A percentile compares a stretch with the other conserved stretches of the same genome.
Conservation (phyloP, 306 rosid genomes). For the Castanea mollissima region DNA sequence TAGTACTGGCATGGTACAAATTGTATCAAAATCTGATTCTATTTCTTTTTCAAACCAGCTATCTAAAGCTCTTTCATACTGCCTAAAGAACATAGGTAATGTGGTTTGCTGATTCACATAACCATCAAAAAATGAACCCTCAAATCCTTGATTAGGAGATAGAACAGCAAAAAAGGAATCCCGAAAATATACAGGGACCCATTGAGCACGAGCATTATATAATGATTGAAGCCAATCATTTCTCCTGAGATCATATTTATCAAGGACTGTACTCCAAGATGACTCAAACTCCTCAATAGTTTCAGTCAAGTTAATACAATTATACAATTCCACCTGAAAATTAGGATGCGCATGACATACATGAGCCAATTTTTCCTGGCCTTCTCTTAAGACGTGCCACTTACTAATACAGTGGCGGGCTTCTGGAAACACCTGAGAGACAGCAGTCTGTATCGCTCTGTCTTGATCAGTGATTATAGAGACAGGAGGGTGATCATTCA, state of each 20-base stretch:
- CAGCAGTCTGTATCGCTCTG: conserved; percentile 68
- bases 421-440: conserved; percentile 81
- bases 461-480: conserved; percentile 84
- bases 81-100: conserved; percentile 88
- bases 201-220: conserved; percentile 71
- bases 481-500: conserved; percentile 71
- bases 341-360: conserved; percentile 70
- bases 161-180: conserved; percentile 75
- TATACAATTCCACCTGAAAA: conserved; percentile 78
- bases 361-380: conserved; percentile 80
- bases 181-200: conserved; percentile 88
- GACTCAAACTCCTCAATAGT: conserved; percentile 89
- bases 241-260: conserved; percentile 70
- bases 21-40: conserved; percentile 85
- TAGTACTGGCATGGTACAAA: conserved; percentile 66
- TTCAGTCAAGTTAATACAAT: conserved; percentile 88
- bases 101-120: conserved; percentile 81
- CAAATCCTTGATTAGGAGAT: conserved; percentile 67
- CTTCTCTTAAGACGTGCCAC: conserved; percentile 92
- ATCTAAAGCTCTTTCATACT: conserved; percentile 82
- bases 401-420: conserved; percentile 80
- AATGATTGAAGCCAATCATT: conserved; percentile 83
- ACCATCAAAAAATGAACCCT: conserved; percentile 76
- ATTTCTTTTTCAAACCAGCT: conserved; percentile 76
- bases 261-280: conserved; percentile 73